A percentile compares a stretch with the other conserved stretches of the same genome.
These are phyloP conservation scores for Pulveroboletus ravenelii DNA, from an alignment of 768 basidiomycete species.

Conservation along the genomic window DNA sequence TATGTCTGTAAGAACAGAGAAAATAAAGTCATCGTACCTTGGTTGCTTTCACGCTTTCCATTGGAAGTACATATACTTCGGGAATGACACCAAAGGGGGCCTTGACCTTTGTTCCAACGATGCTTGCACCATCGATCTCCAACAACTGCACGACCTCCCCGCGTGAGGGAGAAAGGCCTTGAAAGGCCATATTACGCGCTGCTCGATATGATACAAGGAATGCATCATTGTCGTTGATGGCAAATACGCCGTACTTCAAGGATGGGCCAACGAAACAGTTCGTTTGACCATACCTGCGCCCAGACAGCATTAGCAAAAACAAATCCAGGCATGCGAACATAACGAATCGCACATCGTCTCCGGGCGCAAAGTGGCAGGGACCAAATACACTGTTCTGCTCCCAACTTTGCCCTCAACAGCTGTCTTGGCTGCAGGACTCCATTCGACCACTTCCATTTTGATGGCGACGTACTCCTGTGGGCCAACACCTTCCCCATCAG, in stretches of 20 bases:
- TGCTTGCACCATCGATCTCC: constrained; percentile 71
- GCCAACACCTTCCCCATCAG: constrained; percentile 89
- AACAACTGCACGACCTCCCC: constrained; percentile 70
- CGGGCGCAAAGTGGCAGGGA: constrained; percentile 93
- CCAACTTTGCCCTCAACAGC: constrained; percentile 65
- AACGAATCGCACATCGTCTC: constrained; percentile 79
- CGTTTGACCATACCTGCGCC: constrained; percentile 88
- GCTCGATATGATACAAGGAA: constrained; percentile 87
- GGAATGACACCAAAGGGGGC: constrained; percentile 80
- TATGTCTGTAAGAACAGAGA: not conserved
- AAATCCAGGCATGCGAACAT: not conserved
- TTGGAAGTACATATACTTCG: constrained; percentile 94
- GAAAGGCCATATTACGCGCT: constrained; percentile 97
- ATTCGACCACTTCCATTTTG: constrained; percentile 90
- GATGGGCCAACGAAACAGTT: constrained; percentile 92
- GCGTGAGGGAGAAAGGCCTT: constrained; percentile 70
- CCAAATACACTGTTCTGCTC: constrained; percentile 80
- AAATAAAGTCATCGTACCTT: constrained; percentile 47
- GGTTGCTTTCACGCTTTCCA: constrained; percentile 95
- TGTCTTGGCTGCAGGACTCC: constrained; percentile 66
- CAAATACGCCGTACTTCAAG: constrained; percentile 91
- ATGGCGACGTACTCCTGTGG: constrained; percentile 94
- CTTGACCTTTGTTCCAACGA: constrained; percentile 86
- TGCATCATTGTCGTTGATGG: constrained; percentile 80
- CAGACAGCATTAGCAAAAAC: not conserved